These are phyloP conservation scores for Pleurotus sapidus DNA, from an alignment of 768 basidiomycete species.

Conservation along the genomic window DNA sequence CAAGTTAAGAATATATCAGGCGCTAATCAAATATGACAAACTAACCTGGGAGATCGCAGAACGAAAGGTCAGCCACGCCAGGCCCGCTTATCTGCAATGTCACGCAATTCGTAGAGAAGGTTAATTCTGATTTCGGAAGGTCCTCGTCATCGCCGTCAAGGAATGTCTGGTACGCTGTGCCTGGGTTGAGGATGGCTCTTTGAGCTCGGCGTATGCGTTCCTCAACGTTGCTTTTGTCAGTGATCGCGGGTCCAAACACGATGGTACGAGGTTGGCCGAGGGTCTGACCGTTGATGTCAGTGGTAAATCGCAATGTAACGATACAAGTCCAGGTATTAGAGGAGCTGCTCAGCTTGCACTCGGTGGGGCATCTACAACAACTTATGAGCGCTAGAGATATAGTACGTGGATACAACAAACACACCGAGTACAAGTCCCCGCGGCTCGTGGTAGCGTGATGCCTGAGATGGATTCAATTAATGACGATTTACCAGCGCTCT, in stretches of 20 bases:
- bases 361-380: constrained; percentile 49
- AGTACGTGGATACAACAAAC: background rate
- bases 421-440: constrained; percentile 77
- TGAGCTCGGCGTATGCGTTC: constrained; percentile 68
- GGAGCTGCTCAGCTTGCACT: constrained; percentile 48
- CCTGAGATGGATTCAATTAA: constrained; percentile 78
- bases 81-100: constrained; percentile 58
- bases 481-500: constrained; percentile 76
- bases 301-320: constrained; percentile 45
- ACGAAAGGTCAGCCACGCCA: constrained; percentile 60
- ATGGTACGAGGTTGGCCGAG: constrained; percentile 36
- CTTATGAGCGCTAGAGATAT: background rate
- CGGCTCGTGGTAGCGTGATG: constrained; percentile 63
- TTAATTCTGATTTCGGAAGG: constrained; percentile 18
- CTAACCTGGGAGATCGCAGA: constrained; percentile 60
- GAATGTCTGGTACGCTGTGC: constrained; percentile 26
- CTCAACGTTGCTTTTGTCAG: constrained; percentile 52
- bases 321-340: constrained; percentile 44
- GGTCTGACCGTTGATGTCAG: constrained; percentile 33
- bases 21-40: background rate
- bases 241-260: constrained; percentile 46
- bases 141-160: constrained; percentile 34
- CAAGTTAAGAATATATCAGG: background rate
- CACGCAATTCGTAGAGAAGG: constrained; percentile 57
- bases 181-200: constrained; percentile 62